A percentile compares a stretch with the other conserved stretches of the same genome.
These are phyloP conservation scores for Hemisphaericaspora xylofermentans DNA, from an alignment of 1,139 yeast species.

Conservation along the genomic window DNA sequence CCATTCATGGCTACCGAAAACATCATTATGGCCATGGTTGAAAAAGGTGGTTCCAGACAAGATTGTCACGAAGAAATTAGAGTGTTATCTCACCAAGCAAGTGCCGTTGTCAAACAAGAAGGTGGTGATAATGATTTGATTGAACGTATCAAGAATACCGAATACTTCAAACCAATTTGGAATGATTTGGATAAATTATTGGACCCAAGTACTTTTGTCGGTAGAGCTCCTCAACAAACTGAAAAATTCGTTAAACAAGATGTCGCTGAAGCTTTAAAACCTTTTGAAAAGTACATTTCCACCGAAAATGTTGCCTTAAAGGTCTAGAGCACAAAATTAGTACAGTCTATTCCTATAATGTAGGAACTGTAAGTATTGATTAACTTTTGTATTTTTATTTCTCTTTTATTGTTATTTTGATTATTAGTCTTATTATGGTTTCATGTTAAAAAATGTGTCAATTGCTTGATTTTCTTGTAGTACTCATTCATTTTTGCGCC, in stretches of 20 bases:
- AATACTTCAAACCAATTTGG: conserved; percentile 90
- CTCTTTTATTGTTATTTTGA: not conserved
- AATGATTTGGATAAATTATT: conserved; percentile 72
- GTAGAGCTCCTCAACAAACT: conserved; percentile 98
- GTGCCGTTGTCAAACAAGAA: conserved; percentile 94
- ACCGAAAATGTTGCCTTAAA: conserved; percentile 58
- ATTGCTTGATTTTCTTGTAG: too few relatives aligned
- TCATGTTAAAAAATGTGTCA: too few relatives aligned
- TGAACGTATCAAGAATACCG: conserved; percentile 77
- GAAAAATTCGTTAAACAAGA: conserved; percentile 86
- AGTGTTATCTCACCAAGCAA: conserved; percentile 95
- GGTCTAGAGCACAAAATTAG: conserved; percentile 19
- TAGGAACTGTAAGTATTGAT: not conserved
- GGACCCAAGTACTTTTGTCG: conserved; percentile 93
- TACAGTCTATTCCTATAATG: not conserved
- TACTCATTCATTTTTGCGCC: too few relatives aligned
- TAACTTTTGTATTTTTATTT: not conserved
- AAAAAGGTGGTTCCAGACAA: conserved; percentile 96
- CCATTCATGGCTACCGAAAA: conserved; percentile 99
- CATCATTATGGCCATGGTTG: conserved; percentile 99
- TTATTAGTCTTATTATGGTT: too few relatives aligned
- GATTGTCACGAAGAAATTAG: conserved; percentile 98
- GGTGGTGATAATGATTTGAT: conserved; percentile 98
- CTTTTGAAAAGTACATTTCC: conserved; percentile 60
- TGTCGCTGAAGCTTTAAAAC: conserved; percentile 79